These are phyloP conservation scores for Nemania bipapillata DNA, from an alignment of 2,329 filamentous ascomycete species.

Conservation along the genomic window DNA sequence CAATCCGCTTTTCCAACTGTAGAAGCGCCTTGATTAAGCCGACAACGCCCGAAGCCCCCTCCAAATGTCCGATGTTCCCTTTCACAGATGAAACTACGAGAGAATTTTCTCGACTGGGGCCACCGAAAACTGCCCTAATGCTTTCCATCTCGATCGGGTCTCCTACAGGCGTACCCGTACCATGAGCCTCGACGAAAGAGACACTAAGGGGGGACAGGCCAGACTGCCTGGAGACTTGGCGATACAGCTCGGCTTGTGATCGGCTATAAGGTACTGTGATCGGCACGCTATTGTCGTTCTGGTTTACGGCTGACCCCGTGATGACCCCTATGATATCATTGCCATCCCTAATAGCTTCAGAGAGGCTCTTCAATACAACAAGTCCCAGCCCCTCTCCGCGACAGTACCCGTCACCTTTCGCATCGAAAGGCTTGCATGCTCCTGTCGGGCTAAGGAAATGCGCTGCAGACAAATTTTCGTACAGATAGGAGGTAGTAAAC, in stretches of 20 bases:
- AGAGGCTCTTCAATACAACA: constrained; percentile 61
- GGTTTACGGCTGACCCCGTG: constrained; percentile 52
- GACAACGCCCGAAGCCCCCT: not conserved
- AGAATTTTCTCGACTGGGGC: constrained; percentile 37
- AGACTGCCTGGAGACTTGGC: constrained; percentile 45
- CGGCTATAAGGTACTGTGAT: constrained; percentile 55
- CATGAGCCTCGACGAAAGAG: constrained; percentile 55
- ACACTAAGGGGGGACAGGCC: constrained; percentile 43
- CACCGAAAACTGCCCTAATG: constrained; percentile 44
- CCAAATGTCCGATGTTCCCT: not conserved
- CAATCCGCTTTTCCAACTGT: not conserved
- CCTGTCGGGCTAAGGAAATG: constrained; percentile 48
- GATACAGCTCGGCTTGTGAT: constrained; percentile 49
- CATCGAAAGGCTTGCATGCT: constrained; percentile 53
- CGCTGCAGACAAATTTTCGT: constrained; percentile 37
- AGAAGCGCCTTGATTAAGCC: not conserved
- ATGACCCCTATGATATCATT: constrained; percentile 59
- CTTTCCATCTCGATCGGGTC: constrained; percentile 51
- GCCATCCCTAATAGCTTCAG: constrained; percentile 58
- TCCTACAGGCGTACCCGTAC: constrained; percentile 57
- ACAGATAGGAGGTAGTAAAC: constrained; percentile 47
- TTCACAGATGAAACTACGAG: constrained; percentile 2
- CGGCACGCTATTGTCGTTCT: constrained; percentile 55
- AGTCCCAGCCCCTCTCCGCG: constrained; percentile 61
- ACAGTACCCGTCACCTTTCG: constrained; percentile 62